Evolutionary conservation across 352 stramenopile species (phyloP).

Genomic region (Phytopythium delawarense): DNA sequence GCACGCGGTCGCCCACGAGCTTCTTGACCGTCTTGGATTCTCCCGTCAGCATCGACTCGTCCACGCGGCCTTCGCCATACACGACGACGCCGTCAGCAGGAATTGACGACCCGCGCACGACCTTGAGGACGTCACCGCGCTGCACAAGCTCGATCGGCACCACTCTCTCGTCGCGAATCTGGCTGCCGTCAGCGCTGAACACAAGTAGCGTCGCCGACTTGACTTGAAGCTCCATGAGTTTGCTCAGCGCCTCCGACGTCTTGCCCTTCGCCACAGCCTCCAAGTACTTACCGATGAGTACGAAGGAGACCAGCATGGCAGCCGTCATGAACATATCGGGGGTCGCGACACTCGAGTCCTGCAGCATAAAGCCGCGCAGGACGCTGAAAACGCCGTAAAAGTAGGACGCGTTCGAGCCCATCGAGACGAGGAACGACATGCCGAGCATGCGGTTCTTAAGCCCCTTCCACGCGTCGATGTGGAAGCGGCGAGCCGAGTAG

Average conservation of each 20-base stretch:
- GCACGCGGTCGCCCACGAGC: slow-evolving; percentile 70
- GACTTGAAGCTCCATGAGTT: slow-evolving; percentile 95
- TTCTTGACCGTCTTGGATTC: slow-evolving; percentile 95
- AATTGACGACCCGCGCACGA: slow-evolving; percentile 90
- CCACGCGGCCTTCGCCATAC: slow-evolving; percentile 85
- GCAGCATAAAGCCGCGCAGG: slow-evolving; percentile 55
- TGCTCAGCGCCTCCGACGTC: slow-evolving; percentile 93
- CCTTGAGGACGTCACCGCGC: slow-evolving; percentile 90
- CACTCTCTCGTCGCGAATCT: slow-evolving; percentile 63
- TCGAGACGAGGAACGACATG: slow-evolving; percentile 97
- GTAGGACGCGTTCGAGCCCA: slow-evolving; percentile 96
- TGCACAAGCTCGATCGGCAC: slow-evolving; percentile 89
- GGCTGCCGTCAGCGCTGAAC: slow-evolving; percentile 49
- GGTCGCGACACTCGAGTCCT: slow-evolving; percentile 61
- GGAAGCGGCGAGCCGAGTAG: slow-evolving; percentile 91
- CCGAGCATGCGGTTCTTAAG: slow-evolving; percentile 88
- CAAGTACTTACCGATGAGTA: slow-evolving; percentile 98
- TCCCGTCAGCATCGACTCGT: slow-evolving; percentile 95
- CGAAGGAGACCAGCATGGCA: slow-evolving; percentile 98
- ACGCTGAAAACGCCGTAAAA: slow-evolving; percentile 93
- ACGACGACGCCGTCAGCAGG: slow-evolving; percentile 92
- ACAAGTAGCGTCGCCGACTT: slow-evolving; percentile 93
- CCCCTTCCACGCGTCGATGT: slow-evolving; percentile 91
- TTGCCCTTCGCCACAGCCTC: slow-evolving; percentile 92
- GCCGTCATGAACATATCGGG: slow-evolving; percentile 97